Evolutionary conservation across 2,329 filamentous ascomycete species (phyloP).

Genomic region (Arachnomyces sp.): DNA sequence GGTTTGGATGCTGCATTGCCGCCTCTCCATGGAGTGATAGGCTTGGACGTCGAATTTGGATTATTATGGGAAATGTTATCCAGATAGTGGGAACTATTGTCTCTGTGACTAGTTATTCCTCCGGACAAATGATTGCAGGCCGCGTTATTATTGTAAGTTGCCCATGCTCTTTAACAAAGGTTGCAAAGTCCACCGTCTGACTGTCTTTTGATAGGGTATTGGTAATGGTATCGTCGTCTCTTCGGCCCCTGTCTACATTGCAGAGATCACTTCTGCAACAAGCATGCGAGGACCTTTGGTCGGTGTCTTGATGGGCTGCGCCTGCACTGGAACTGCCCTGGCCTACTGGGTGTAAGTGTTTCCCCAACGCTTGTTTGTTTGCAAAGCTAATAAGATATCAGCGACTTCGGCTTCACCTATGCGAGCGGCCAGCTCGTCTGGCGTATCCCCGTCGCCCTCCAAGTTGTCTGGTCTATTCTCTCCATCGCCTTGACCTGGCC

Average conservation of each 20-base stretch:
- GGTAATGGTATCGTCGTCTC: conserved; percentile 26
- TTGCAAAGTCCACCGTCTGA: background rate
- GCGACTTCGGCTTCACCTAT: conserved; percentile 25
- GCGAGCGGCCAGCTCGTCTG: conserved; percentile 21
- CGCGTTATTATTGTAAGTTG: conserved; percentile 18
- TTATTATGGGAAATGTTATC: conserved; percentile 18
- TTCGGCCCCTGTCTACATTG: conserved; percentile 23
- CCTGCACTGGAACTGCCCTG: conserved; percentile 18
- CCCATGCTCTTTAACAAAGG: background rate
- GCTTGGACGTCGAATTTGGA: conserved; percentile 20
- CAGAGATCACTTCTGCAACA: conserved; percentile 22
- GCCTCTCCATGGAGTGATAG: conserved; percentile 17
- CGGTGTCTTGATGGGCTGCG: conserved; percentile 22
- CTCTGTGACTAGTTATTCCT: conserved; percentile 17
- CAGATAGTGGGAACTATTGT: conserved; percentile 25
- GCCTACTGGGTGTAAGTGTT: conserved; percentile 25
- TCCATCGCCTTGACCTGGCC: conserved; percentile 17
- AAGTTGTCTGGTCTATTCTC: conserved; percentile 21
- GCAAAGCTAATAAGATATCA: background rate
- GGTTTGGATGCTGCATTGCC: conserved; percentile 21
- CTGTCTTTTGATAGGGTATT: conserved; percentile 17
- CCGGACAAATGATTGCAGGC: conserved; percentile 24
- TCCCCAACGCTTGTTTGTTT: too few relatives aligned
- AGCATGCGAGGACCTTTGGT: conserved; percentile 21
- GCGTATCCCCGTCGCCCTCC: conserved; percentile 25